Evolutionary conservation across 129 eudicot species (phyloP), one percentile per base, ranked within the genome.

Genomic region (Helichrysum umbraculigerum): DNA sequence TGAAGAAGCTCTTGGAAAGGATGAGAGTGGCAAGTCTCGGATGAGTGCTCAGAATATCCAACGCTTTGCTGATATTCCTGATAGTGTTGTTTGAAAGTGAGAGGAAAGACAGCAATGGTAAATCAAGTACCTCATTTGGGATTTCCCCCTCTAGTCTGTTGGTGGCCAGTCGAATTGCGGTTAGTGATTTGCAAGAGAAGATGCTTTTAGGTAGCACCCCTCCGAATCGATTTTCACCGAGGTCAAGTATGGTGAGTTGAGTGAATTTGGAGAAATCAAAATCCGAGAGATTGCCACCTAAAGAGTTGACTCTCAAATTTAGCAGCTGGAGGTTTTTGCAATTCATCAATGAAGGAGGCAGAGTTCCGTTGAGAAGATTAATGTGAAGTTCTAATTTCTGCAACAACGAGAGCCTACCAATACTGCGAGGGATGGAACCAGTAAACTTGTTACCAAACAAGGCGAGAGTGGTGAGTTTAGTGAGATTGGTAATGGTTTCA

Each of bases 301-400:
- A 83, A 5, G 5, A 21, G 84, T 90, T 90, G 60, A 85, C 92
- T 84, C 96, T 78, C 50, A 87, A 72, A 76, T 73, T 85, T 22
- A 87, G 88, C 66, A 72, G 67, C 11, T n/a, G 73, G 32, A 90
- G 90, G 9, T 32, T 77, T 28, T 80, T 85, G 77, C 96, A 90
- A 72, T 85, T 90, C 51, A 71, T 34, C 67, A 87, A 74, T 1
- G 96, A 87, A 14, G 80, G 63, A 3, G 90, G 96, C 30, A 90
- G 79, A 25, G 90, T 76, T 39, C 87, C 96, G 5, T 33, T 54
- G 35, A 90, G 75, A 3, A 59, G 22, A 78, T 90, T 90, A 29
- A 88, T 84, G 77, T 90, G 92, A 51, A 90, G 96, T n/a, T 68
- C 83, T 76, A 90, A 58, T 74, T 83, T 75, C 70, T 87, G 84